These are phyloP conservation scores for Niveomyces coronatus DNA, from an alignment of 2,329 filamentous ascomycete genomes.

Conservation along the genomic window DNA sequence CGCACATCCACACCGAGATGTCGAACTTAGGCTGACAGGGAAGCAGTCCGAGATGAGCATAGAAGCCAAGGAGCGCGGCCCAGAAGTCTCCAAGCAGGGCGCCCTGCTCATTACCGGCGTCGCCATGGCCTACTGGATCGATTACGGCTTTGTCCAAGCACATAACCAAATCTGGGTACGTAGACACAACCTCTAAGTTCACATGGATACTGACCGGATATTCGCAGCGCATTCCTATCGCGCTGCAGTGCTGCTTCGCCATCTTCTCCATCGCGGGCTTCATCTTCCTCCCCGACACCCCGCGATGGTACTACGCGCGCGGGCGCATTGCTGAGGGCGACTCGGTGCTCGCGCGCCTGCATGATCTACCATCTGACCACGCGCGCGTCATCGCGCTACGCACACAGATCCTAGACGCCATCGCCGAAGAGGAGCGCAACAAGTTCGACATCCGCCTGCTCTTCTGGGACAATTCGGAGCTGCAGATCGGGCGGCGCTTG, in stretches of 20 bases:
- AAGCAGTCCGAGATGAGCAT: constrained; percentile 1
- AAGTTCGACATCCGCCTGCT: background rate
- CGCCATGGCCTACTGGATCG: constrained; percentile 2
- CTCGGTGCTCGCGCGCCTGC: background rate
- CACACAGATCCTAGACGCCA: background rate
- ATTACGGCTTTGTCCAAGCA: constrained; percentile 1
- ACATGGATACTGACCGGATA: background rate
- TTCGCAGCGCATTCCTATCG: background rate
- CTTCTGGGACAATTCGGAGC: constrained; percentile 1
- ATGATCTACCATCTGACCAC: background rate
- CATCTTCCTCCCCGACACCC: constrained; percentile 1
- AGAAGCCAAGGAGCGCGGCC: constrained; percentile 1
- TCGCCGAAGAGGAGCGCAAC: background rate
- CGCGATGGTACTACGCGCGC: constrained; percentile 3
- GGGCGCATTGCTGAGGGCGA: constrained; percentile 1
- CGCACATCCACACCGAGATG: background rate
- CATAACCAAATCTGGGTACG: constrained; percentile 1
- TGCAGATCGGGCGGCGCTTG: background rate
- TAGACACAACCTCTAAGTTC: background rate
- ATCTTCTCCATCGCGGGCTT: constrained; percentile 1
- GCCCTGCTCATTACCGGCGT: constrained; percentile 1
- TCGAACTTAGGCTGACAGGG: background rate
- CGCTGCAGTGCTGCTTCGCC: constrained; percentile 1
- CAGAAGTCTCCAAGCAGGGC: constrained; percentile 3
- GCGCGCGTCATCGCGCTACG: background rate